These are phyloP conservation scores for Paraconiothyrium sp. DNA, from an alignment of 2,329 filamentous ascomycete species.

Conservation along the genomic window DNA sequence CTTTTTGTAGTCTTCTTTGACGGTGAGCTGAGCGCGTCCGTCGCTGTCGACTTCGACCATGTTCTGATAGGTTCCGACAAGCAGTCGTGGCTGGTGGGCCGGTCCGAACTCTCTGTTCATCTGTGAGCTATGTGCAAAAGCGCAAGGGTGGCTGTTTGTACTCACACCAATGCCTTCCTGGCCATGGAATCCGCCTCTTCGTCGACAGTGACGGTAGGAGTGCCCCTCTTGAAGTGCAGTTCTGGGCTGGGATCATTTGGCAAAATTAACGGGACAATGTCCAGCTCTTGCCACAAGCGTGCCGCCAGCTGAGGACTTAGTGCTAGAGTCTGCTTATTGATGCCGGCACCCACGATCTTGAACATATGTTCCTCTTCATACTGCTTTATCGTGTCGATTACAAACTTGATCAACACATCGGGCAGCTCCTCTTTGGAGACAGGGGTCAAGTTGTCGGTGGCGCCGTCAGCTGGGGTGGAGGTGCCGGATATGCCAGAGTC, in stretches of 20 bases:
- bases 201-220: slow-evolving; percentile 71
- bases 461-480: slow-evolving; percentile 22
- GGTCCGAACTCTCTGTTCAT: slow-evolving; percentile 69
- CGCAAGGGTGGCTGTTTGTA: slow-evolving; percentile 18
- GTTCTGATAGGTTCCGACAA: slow-evolving; percentile 70
- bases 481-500: slow-evolving; percentile 7
- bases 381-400: slow-evolving; percentile 64
- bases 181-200: slow-evolving; percentile 85
- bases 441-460: slow-evolving; percentile 26
- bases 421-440: slow-evolving; percentile 28
- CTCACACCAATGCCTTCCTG: slow-evolving; percentile 78
- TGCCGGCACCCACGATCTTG: slow-evolving; percentile 80
- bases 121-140: slow-evolving; percentile 6
- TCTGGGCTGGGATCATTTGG: slow-evolving; percentile 26
- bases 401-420: slow-evolving; percentile 62
- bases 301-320: slow-evolving; percentile 73
- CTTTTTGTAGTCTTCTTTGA: slow-evolving; percentile 65
- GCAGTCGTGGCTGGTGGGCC: slow-evolving; percentile 72
- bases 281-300: slow-evolving; percentile 77
- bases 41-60: slow-evolving; percentile 75
- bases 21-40: slow-evolving; percentile 69
- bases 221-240: slow-evolving; percentile 33
- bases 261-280: slow-evolving; percentile 77
- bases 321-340: slow-evolving; percentile 68
- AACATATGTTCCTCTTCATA: slow-evolving; percentile 73